phyloP scores from a whole-genome alignment of 73 alveolate genomes.

The Symbiodinium natans region DNA sequence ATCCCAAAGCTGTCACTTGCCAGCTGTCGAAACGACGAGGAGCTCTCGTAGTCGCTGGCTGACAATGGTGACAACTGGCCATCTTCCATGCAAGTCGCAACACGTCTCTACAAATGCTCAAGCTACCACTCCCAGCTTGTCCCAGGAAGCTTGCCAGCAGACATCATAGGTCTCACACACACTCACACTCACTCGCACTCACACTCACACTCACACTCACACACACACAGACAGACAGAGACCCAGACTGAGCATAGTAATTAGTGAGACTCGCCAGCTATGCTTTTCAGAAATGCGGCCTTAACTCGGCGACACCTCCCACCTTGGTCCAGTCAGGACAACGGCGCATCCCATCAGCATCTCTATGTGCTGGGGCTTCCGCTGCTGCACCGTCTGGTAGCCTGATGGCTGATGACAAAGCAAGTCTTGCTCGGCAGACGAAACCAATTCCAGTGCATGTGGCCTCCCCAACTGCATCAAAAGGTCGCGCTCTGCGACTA shows the following conservation, averaged over 20 bases:
- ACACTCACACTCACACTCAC: too few species aligned
- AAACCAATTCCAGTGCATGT: too few species aligned
- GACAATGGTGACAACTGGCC: not conserved
- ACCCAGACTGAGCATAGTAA: not conserved
- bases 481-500: slow-evolving; percentile 70
- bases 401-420: not conserved
- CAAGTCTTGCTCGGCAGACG: not conserved
- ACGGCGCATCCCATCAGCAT: not conserved
- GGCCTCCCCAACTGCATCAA: slow-evolving; percentile 53
- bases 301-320: slow-evolving; percentile 39
- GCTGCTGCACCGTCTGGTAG: slow-evolving; percentile 70
- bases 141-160: not conserved
- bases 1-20: not conserved
- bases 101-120: not conserved
- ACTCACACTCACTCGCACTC: not conserved
- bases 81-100: slow-evolving; percentile 8
- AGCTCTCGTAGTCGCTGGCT: not conserved
- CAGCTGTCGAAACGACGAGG: not conserved
- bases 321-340: slow-evolving; percentile 11
- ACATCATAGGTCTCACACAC: too few species aligned
- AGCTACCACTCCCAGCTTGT: not conserved
- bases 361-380: not conserved
- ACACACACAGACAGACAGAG: not conserved
- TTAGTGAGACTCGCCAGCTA: too few species aligned
- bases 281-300: not conserved